Percentiles rank a stretch among this genome's conserved stretches.
Evolutionary conservation across 2,329 filamentous ascomycete genomes (phyloP).

Genomic region (Aspergillus alliaceus): DNA sequence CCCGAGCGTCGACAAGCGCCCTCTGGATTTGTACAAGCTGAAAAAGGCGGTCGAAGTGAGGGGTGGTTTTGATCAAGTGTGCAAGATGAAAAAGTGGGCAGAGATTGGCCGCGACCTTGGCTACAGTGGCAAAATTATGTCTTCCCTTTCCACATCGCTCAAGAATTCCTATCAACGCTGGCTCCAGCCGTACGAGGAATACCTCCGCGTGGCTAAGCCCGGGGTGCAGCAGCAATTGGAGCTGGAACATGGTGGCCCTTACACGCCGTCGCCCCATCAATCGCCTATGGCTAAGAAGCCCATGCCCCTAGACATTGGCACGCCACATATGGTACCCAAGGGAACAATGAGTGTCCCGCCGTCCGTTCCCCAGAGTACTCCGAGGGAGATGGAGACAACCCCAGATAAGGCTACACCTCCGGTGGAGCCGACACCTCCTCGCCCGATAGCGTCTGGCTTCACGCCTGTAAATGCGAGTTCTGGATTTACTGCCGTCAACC

Average conservation of each 20-base stretch:
- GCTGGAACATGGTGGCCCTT: conserved; percentile 85
- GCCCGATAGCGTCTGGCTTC: conserved; percentile 55
- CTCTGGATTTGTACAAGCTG: conserved; percentile 88
- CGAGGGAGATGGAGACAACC: conserved; percentile 41
- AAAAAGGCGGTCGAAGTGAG: conserved; percentile 96
- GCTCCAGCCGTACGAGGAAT: conserved; percentile 96
- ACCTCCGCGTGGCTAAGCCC: conserved; percentile 84
- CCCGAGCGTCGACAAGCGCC: conserved; percentile 96
- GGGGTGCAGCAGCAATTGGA: conserved; percentile 96
- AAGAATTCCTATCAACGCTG: conserved; percentile 98
- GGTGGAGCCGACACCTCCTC: conserved; percentile 40
- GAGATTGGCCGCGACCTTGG: conserved; percentile 95
- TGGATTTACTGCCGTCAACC: conserved; percentile 62
- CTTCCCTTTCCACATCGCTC: conserved; percentile 90
- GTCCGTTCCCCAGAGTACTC: conserved; percentile 58
- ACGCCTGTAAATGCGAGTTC: conserved; percentile 68
- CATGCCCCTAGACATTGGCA: conserved; percentile 39
- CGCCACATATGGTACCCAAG: conserved; percentile 51
- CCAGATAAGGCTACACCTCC: conserved; percentile 36
- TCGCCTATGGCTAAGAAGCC: conserved; percentile 65
- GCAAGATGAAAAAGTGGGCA: conserved; percentile 98
- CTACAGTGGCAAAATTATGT: conserved; percentile 99
- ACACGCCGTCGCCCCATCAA: conserved; percentile 74
- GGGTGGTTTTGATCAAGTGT: conserved; percentile 93
- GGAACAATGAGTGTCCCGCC: conserved; percentile 58